A percentile compares a stretch with the other conserved stretches of the same genome.
Conservation (phyloP, 352 stramenopile genomes). For the Pythium oligandrum region DNA sequence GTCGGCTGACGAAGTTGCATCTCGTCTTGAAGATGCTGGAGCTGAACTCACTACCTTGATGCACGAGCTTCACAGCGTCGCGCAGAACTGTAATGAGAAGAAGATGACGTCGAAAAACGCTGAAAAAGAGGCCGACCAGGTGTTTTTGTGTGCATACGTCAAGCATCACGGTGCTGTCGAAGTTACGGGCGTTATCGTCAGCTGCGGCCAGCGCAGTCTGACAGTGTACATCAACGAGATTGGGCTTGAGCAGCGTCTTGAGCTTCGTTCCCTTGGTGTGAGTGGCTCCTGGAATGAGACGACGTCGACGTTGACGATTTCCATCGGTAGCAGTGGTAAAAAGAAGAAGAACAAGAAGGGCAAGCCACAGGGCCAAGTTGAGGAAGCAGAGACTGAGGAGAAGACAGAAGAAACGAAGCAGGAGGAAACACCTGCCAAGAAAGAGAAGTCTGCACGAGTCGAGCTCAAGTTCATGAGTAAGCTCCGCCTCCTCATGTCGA, state of each 20-base stretch:
- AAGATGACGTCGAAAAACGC: conserved; percentile 81
- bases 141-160: conserved; percentile 79
- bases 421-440: conserved; percentile 4
- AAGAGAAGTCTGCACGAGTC: conserved; percentile 13
- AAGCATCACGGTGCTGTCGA: conserved; percentile 54
- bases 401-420: conserved; percentile 5
- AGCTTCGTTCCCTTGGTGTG: conserved; percentile 38
- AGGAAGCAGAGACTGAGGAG: conserved; percentile 5
- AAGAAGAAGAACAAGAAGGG: conserved; percentile 14
- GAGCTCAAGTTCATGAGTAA: conserved; percentile 61
- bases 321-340: conserved; percentile 12
- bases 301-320: conserved; percentile 40
- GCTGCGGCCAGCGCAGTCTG: conserved; percentile 68
- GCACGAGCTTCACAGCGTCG: conserved; percentile 36
- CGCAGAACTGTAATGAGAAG: conserved; percentile 84
- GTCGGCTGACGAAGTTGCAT: conserved; percentile 6
- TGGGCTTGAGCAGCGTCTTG: conserved; percentile 64
- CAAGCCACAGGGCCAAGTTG: neutral
- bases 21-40: conserved; percentile 6
- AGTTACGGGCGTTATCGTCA: conserved; percentile 69
- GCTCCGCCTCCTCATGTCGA: conserved; percentile 54
- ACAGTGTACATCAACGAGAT: conserved; percentile 73
- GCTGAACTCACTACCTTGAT: conserved; percentile 26
- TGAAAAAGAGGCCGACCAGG: conserved; percentile 68
- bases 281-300: conserved; percentile 46